phyloP scores from a whole-genome alignment of 2,329 filamentous ascomycete species.

The Neopestalotiopsis sp. region DNA sequence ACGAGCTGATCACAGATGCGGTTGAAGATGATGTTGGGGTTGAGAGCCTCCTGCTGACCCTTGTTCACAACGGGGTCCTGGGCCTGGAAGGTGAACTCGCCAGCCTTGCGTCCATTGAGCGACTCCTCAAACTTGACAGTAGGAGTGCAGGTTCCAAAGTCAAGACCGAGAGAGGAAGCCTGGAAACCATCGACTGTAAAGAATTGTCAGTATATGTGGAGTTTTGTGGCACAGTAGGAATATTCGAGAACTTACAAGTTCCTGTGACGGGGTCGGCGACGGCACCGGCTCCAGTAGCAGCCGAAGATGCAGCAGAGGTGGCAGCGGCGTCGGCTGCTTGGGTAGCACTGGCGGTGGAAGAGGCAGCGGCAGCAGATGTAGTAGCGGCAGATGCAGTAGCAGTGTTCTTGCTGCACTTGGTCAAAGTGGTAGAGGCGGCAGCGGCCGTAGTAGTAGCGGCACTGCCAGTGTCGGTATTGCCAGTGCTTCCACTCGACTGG shows the following conservation, averaged over 20 bases:
- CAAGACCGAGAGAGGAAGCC: constrained; percentile 39
- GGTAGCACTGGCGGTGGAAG: constrained; percentile 8
- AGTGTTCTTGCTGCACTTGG: not conserved
- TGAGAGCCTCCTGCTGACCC: constrained; percentile 70
- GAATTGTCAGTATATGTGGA: not conserved
- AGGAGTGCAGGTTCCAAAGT: constrained; percentile 60
- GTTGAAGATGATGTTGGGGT: constrained; percentile 77
- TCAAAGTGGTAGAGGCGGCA: not conserved
- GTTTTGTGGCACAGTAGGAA: not conserved
- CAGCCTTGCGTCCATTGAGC: constrained; percentile 57
- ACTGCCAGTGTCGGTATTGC: constrained; percentile 12
- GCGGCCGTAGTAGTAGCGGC: not conserved
- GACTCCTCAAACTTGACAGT: constrained; percentile 66
- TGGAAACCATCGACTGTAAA: constrained; percentile 35
- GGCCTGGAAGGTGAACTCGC: constrained; percentile 72
- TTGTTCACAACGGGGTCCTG: constrained; percentile 64
- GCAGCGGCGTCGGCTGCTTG: constrained; percentile 14
- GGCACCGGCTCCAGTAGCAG: constrained; percentile 33
- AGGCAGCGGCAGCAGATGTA: constrained; percentile 6
- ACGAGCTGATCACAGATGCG: constrained; percentile 71
- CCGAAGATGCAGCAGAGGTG: constrained; percentile 17
- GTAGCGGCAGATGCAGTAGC: constrained; percentile 19
- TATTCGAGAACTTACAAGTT: constrained; percentile 21
- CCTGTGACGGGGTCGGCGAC: constrained; percentile 38
- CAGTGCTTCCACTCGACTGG: constrained; percentile 22